These are phyloP conservation scores for Xylaria sp. DNA, from an alignment of 495 filamentous ascomycete species.

Conservation along the genomic window DNA sequence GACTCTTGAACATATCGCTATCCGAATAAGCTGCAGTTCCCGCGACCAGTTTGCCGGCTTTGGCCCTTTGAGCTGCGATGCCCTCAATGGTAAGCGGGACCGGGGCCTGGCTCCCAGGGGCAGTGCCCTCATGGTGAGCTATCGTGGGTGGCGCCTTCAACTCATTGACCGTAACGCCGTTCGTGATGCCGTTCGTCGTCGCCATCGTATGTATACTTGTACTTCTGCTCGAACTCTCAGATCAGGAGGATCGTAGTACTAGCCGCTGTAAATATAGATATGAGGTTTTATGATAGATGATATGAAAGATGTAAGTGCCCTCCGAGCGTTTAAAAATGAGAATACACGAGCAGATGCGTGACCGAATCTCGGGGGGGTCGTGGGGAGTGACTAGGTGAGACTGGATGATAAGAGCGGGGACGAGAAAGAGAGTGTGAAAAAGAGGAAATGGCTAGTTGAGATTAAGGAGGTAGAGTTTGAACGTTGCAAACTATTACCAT, in stretches of 20 bases:
- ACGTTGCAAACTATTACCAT: constrained; percentile 3
- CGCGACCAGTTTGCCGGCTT: constrained; percentile 69
- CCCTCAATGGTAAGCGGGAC: constrained; percentile 74
- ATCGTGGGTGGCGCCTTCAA: neutral
- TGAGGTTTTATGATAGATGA: neutral
- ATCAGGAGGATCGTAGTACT: neutral
- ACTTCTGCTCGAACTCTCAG: neutral
- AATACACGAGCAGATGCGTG: neutral
- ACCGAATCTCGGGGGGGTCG: neutral
- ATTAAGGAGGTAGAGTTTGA: neutral
- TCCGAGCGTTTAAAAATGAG: neutral
- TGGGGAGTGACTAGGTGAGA: neutral
- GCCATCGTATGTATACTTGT: neutral
- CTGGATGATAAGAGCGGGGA: constrained; percentile 6
- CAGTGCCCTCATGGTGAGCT: constrained; percentile 24
- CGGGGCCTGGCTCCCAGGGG: constrained; percentile 44
- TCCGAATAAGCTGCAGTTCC: constrained; percentile 79
- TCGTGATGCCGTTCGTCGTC: constrained; percentile 5
- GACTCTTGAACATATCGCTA: constrained; percentile 85
- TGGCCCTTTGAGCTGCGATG: constrained; percentile 71
- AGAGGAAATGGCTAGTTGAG: neutral
- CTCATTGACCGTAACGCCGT: constrained; percentile 7
- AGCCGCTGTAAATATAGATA: neutral
- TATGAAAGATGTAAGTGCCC: neutral
- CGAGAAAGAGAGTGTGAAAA: neutral